These are phyloP conservation scores for Pterula multifida DNA, from an alignment of 1,284 basidiomycete genomes.

Conservation along the genomic window DNA sequence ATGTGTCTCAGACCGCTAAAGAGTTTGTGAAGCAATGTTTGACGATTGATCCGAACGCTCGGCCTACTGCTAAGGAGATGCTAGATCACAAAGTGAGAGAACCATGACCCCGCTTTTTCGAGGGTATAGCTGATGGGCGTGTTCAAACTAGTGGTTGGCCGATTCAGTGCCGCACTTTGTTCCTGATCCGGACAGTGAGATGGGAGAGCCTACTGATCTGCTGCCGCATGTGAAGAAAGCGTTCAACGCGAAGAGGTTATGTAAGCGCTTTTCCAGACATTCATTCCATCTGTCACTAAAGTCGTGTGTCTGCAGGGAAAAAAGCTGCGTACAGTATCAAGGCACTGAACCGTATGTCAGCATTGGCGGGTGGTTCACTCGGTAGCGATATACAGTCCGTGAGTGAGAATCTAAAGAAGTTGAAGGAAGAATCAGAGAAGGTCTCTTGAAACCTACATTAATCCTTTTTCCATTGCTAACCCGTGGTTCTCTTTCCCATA, in stretches of 20 bases:
- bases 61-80: conserved; percentile 68
- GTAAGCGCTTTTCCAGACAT: conserved; percentile 32
- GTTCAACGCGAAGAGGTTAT: conserved; percentile 80
- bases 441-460: conserved; percentile 22
- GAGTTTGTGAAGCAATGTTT: conserved; percentile 76
- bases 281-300: not conserved
- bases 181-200: conserved; percentile 39
- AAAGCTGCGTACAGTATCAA: conserved; percentile 80
- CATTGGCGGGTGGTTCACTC: conserved; percentile 29
- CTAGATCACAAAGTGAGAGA: conserved; percentile 47
- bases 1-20: conserved; percentile 71
- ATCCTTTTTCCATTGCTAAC: conserved; percentile 1
- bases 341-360: conserved; percentile 70
- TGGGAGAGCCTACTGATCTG: conserved; percentile 66
- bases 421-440: conserved; percentile 75
- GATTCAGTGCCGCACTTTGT: conserved; percentile 60
- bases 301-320: conserved; percentile 44
- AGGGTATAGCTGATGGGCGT: not conserved
- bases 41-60: conserved; percentile 66
- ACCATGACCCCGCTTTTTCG: not conserved
- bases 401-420: conserved; percentile 51
- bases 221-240: conserved; percentile 81
- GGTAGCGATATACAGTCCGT: conserved; percentile 38
- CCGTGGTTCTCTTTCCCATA: conserved; percentile 1
- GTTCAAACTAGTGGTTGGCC: conserved; percentile 55